These are phyloP conservation scores for Diospyros lotus DNA, from an alignment of 148 eudicot genomes.

Conservation along the genomic window DNA sequence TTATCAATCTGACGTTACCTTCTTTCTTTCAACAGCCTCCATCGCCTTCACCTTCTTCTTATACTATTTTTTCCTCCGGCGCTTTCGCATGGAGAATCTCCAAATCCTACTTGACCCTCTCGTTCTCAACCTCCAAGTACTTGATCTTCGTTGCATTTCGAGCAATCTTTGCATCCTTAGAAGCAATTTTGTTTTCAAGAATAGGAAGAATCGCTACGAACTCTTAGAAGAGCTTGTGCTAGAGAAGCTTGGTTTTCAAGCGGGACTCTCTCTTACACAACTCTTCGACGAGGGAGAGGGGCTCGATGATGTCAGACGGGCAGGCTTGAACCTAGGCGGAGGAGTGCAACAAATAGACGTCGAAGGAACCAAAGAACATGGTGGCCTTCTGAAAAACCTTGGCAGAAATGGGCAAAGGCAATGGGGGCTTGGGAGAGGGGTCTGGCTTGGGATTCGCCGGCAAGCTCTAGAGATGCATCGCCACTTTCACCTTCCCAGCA, in stretches of 20 bases:
- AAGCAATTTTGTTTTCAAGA: constrained; percentile 50
- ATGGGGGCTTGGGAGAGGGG: constrained; percentile 21
- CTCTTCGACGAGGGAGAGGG: constrained; percentile 63
- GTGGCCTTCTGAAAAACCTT: constrained; percentile 28
- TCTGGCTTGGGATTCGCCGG: constrained; percentile 28
- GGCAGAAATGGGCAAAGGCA: constrained; percentile 27
- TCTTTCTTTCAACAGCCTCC: constrained; percentile 7
- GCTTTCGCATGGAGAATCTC: constrained; percentile 37
- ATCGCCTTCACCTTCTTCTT: constrained; percentile 28
- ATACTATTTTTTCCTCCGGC: constrained; percentile 29
- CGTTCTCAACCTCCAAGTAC: constrained; percentile 48
- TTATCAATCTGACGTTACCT: too few species aligned
- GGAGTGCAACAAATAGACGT: constrained; percentile 70
- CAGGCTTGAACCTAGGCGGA: constrained; percentile 89
- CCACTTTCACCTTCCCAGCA: constrained; percentile 66
- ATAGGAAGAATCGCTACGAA: constrained; percentile 62
- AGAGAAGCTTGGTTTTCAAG: constrained; percentile 50
- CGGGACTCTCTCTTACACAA: constrained; percentile 62
- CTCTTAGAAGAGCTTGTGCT: constrained; percentile 62
- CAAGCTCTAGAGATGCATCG: constrained; percentile 58
- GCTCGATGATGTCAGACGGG: constrained; percentile 71
- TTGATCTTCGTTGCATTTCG: constrained; percentile 19
- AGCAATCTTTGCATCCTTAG: constrained; percentile 33
- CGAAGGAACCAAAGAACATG: constrained; percentile 62
- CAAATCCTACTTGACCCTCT: constrained; percentile 37